phyloP scores from a whole-genome alignment of 345 rosid species.

The Toxicodendron radicans region DNA sequence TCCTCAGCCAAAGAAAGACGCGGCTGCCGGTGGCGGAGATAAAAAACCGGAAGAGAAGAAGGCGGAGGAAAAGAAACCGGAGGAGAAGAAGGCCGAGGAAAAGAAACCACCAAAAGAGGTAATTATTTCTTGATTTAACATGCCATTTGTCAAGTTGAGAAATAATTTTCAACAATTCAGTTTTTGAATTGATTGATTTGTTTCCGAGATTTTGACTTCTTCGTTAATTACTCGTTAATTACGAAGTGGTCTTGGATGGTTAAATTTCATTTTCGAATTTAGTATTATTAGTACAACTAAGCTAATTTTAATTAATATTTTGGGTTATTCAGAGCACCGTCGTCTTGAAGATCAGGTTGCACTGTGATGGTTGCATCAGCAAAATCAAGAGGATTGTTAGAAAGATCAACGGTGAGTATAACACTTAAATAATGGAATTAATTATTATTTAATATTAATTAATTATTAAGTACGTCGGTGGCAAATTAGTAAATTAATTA shows the following conservation, averaged over 20 bases:
- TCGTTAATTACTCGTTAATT: background rate
- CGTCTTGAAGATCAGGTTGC: conserved; percentile 57
- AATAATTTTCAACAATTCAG: background rate
- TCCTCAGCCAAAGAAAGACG: conserved; percentile 48
- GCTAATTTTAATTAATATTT: background rate
- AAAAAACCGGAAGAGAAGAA: conserved; percentile 38
- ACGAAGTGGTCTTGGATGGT: background rate
- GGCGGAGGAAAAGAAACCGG: conserved; percentile 35
- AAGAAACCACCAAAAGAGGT: conserved; percentile 49
- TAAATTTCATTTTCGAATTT: background rate
- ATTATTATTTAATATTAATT: background rate
- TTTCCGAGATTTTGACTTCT: background rate
- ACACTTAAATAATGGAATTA: background rate
- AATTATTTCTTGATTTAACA: background rate
- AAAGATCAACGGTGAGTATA: conserved; percentile 44
- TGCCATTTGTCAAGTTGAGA: conserved; percentile 1
- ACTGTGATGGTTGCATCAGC: conserved; percentile 71
- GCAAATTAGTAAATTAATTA: conserved; percentile 13
- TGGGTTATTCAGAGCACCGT: conserved; percentile 24
- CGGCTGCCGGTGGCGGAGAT: conserved; percentile 14
- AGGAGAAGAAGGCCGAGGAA: conserved; percentile 39
- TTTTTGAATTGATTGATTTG: background rate
- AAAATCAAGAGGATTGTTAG: conserved; percentile 51
- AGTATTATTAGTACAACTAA: background rate
- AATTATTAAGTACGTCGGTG: background rate